Evolutionary conservation across 1,139 yeast genomes (phyloP).

Genomic region (Suhomyces anneliseae): DNA sequence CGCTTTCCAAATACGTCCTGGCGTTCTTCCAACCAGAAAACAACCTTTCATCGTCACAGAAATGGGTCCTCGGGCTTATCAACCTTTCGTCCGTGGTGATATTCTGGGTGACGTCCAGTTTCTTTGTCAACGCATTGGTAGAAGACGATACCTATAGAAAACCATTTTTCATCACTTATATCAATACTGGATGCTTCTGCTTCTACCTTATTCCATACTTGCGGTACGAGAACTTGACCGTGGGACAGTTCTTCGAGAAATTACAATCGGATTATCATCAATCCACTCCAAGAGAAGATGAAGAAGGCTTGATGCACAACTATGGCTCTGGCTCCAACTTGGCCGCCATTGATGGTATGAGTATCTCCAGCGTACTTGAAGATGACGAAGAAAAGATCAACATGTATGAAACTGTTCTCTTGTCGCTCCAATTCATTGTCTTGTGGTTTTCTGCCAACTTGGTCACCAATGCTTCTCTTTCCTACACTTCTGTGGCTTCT

Average conservation of each 20-base stretch:
- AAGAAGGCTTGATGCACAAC: slow-evolving; percentile 11
- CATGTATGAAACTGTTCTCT: slow-evolving; percentile 48
- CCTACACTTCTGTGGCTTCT: slow-evolving; percentile 88
- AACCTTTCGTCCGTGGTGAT: slow-evolving; percentile 73
- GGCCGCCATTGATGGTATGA: slow-evolving; percentile 10
- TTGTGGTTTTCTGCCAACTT: slow-evolving; percentile 91
- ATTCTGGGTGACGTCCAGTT: slow-evolving; percentile 87
- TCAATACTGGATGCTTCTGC: slow-evolving; percentile 82
- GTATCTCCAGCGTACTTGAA: slow-evolving; percentile 4
- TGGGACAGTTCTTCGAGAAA: slow-evolving; percentile 23
- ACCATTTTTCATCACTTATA: slow-evolving; percentile 91
- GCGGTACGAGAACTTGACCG: slow-evolving; percentile 20
- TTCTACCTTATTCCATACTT: slow-evolving; percentile 72
- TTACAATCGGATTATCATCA: slow-evolving; percentile 24
- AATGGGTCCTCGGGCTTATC: slow-evolving; percentile 76
- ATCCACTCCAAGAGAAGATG: slow-evolving; percentile 7
- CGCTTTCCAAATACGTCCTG: slow-evolving; percentile 10
- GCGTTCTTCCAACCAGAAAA: slow-evolving; percentile 18
- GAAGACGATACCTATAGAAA: slow-evolving; percentile 72
- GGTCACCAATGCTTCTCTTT: slow-evolving; percentile 81
- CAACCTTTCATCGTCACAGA: slow-evolving; percentile 31
- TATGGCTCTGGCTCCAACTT: slow-evolving; percentile 27
- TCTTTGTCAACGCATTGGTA: slow-evolving; percentile 70
- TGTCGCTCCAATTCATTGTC: slow-evolving; percentile 79
- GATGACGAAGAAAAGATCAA: slow-evolving; percentile 25